phyloP scores from a whole-genome alignment of 2,329 filamentous ascomycete genomes.

The Neofusicoccum ribis region DNA sequence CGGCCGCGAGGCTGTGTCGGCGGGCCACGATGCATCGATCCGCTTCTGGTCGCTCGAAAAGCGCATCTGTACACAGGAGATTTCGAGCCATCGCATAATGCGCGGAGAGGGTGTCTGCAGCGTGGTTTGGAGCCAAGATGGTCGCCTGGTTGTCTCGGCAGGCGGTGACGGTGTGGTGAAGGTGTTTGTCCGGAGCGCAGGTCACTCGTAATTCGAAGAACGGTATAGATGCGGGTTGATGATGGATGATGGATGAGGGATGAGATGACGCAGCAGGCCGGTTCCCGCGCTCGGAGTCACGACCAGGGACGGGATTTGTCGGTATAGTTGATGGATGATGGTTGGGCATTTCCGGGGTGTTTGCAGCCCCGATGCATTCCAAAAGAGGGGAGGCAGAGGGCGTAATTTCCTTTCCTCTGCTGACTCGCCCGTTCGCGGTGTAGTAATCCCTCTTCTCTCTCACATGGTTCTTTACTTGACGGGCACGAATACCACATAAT shows the following conservation, averaged over 20 bases:
- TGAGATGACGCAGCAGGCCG: neutral
- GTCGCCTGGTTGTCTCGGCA: conserved; percentile 89
- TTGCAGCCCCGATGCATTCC: neutral
- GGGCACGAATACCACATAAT: conserved; percentile 15
- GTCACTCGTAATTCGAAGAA: neutral
- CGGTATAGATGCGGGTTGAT: neutral
- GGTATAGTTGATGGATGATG: conserved; percentile 10
- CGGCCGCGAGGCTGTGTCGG: conserved; percentile 89
- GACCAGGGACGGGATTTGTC: conserved; percentile 9
- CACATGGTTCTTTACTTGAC: neutral
- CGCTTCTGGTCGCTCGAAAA: conserved; percentile 98
- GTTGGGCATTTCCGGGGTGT: conserved; percentile 9
- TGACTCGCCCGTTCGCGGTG: neutral
- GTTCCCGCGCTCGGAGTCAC: neutral
- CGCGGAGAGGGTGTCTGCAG: conserved; percentile 92
- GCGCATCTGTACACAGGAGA: conserved; percentile 90
- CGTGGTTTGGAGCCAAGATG: conserved; percentile 94
- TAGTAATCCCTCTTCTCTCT: conserved; percentile 8
- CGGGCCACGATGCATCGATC: conserved; percentile 91
- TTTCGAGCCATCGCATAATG: conserved; percentile 91
- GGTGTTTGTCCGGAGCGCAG: conserved; percentile 60
- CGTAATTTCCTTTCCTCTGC: neutral
- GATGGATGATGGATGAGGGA: conserved; percentile 4
- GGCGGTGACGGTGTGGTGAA: conserved; percentile 96
- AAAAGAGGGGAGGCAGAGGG: conserved; percentile 1